phyloP scores from a whole-genome alignment of 441 rosid species.

The Pelargonium exstipulatum region DNA sequence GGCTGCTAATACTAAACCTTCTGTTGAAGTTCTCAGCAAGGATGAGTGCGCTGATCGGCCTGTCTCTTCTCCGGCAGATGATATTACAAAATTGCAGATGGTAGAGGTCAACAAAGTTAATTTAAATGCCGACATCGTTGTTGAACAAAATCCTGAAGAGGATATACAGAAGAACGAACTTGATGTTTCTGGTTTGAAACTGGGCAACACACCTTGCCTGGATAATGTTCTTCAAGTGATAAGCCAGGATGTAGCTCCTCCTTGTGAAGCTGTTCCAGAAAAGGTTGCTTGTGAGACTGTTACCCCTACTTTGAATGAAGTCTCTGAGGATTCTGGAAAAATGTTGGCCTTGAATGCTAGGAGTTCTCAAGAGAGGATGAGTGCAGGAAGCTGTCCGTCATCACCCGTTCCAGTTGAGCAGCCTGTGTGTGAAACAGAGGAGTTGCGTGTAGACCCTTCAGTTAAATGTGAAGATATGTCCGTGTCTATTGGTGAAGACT shows the following conservation, averaged over 20 bases:
- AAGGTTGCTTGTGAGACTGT: slow-evolving; percentile 18
- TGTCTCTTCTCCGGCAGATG: slow-evolving; percentile 4
- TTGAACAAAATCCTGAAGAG: slow-evolving; percentile 10
- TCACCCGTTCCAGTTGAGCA: slow-evolving; percentile 18
- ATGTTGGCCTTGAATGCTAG: slow-evolving; percentile 10
- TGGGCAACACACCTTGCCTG: slow-evolving; percentile 3
- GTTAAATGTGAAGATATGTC: slow-evolving; percentile 14
- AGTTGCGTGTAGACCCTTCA: slow-evolving; percentile 13
- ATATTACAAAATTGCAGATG: not conserved
- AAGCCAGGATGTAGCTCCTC: slow-evolving; percentile 19
- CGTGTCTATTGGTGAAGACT: slow-evolving; percentile 14
- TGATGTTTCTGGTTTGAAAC: slow-evolving; percentile 10
- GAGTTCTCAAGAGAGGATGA: slow-evolving; percentile 13
- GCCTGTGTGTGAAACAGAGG: slow-evolving; percentile 18
- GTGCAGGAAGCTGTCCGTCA: slow-evolving; percentile 11
- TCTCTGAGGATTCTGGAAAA: slow-evolving; percentile 14
- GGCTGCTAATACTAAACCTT: slow-evolving; percentile 10
- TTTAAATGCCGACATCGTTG: not conserved
- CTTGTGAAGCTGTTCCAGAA: slow-evolving; percentile 9
- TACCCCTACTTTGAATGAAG: not conserved
- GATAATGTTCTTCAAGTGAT: slow-evolving; percentile 18
- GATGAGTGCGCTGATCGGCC: slow-evolving; percentile 1
- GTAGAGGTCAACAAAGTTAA: slow-evolving; percentile 7
- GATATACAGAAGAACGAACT: slow-evolving; percentile 2
- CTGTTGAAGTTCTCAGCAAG: not conserved